Conservation (phyloP, 2,329 filamentous ascomycete species). For the Xylaria arbuscula region DNA sequence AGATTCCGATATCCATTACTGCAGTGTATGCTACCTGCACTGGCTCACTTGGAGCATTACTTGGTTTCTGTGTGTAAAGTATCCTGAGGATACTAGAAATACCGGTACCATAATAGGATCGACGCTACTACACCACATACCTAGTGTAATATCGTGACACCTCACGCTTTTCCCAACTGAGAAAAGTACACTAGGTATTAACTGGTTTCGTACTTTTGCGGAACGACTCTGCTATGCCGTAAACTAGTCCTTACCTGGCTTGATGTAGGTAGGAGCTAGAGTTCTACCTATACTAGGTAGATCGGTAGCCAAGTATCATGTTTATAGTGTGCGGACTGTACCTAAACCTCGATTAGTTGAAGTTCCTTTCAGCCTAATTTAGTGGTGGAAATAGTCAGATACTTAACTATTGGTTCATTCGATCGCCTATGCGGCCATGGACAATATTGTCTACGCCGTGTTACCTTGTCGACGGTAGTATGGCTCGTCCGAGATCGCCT, state of each 20-base stretch:
- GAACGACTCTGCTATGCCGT: neutral
- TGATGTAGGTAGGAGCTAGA: constrained; percentile 2
- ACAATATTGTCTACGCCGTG: constrained; percentile 1
- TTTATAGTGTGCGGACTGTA: neutral
- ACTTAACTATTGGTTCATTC: neutral
- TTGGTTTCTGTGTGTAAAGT: neutral
- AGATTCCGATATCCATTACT: neutral
- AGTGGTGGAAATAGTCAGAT: neutral
- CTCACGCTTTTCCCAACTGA: constrained; percentile 32
- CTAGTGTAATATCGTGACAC: constrained; percentile 16
- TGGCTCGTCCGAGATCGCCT: neutral
- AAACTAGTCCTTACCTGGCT: constrained; percentile 5
- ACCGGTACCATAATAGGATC: constrained; percentile 17
- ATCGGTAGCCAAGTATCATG: neutral
- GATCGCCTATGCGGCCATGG: neutral
- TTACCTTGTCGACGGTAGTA: constrained; percentile 5
- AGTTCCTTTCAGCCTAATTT: neutral
- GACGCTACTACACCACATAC: constrained; percentile 4
- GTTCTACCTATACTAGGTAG: neutral
- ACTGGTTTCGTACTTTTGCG: constrained; percentile 12
- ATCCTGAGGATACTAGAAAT: constrained; percentile 21
- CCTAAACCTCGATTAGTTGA: neutral
- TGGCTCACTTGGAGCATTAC: constrained; percentile 4
- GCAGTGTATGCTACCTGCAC: neutral
- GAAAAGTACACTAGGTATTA: constrained; percentile 16